Evolutionary conservation across 2,329 filamentous ascomycete species (phyloP).

Genomic region (Penicillium sclerotiorum): DNA sequence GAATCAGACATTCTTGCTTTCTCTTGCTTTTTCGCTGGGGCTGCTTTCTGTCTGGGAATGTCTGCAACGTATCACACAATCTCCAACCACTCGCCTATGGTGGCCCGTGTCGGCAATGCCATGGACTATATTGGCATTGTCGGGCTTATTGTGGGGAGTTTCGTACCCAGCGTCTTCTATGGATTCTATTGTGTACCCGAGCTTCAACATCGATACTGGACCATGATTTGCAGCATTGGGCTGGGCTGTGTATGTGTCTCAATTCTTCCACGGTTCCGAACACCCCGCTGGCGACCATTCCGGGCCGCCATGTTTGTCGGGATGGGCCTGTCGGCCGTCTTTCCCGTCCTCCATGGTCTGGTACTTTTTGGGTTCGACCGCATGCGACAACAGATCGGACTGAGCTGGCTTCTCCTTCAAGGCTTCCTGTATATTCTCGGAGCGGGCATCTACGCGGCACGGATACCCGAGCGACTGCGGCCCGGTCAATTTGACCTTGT

Average conservation of each 20-base stretch:
- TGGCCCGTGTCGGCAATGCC: constrained; percentile 85
- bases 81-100: constrained; percentile 76
- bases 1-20: constrained; percentile 70
- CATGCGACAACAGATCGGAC: constrained; percentile 72
- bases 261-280: constrained; percentile 79
- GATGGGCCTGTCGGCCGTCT: constrained; percentile 79
- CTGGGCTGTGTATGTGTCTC: constrained; percentile 75
- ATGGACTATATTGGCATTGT: constrained; percentile 95
- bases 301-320: constrained; percentile 86
- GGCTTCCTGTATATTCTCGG: constrained; percentile 84
- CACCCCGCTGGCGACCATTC: constrained; percentile 79
- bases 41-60: constrained; percentile 73
- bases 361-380: constrained; percentile 65
- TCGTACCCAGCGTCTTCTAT: constrained; percentile 85
- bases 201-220: constrained; percentile 72
- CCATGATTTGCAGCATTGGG: constrained; percentile 76
- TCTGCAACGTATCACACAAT: constrained; percentile 84
- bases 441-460: constrained; percentile 79
- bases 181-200: constrained; percentile 72
- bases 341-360: constrained; percentile 80
- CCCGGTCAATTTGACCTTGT: constrained; percentile 86
- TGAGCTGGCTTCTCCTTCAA: constrained; percentile 78
- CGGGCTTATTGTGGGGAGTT: constrained; percentile 85
- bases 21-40: constrained; percentile 76
- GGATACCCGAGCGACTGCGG: constrained; percentile 78